Evolutionary conservation across 768 basidiomycete species (phyloP).

Genomic region (Solioccasus polychromus): DNA sequence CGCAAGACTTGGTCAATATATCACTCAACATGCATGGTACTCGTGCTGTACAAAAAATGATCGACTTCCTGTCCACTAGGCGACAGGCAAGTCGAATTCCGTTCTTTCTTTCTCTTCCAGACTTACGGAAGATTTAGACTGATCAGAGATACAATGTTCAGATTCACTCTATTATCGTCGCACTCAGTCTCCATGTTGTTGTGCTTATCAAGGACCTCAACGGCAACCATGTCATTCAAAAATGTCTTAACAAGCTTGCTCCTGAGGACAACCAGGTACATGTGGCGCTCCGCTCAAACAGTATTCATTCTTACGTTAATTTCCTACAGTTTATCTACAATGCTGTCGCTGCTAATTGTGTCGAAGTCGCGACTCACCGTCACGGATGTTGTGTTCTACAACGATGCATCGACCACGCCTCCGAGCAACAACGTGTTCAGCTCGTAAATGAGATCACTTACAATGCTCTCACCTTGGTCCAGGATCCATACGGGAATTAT

Average conservation of each 20-base stretch:
- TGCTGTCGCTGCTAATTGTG: constrained; percentile 97
- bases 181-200: constrained; percentile 95
- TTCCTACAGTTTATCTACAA: constrained; percentile 89
- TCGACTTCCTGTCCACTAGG: constrained; percentile 94
- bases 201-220: constrained; percentile 99
- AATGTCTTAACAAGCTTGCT: constrained; percentile 96
- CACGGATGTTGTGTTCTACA: constrained; percentile 99
- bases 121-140: constrained; percentile 64
- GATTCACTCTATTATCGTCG: constrained; percentile 96
- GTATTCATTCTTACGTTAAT: not conserved
- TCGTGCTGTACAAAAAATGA: constrained; percentile 99
- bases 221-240: constrained; percentile 97
- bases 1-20: constrained; percentile 95
- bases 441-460: constrained; percentile 99
- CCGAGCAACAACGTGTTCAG: constrained; percentile 91
- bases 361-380: constrained; percentile 96
- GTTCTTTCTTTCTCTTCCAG: constrained; percentile 39
- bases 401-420: constrained; percentile 97
- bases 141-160: constrained; percentile 82
- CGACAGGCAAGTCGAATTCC: constrained; percentile 69
- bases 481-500: constrained; percentile 95
- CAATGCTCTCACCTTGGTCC: constrained; percentile 95
- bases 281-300: not conserved
- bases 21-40: constrained; percentile 99
- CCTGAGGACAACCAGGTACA: constrained; percentile 96